phyloP scores from a whole-genome alignment of 495 filamentous ascomycete genomes.

The Tuber borchii region DNA sequence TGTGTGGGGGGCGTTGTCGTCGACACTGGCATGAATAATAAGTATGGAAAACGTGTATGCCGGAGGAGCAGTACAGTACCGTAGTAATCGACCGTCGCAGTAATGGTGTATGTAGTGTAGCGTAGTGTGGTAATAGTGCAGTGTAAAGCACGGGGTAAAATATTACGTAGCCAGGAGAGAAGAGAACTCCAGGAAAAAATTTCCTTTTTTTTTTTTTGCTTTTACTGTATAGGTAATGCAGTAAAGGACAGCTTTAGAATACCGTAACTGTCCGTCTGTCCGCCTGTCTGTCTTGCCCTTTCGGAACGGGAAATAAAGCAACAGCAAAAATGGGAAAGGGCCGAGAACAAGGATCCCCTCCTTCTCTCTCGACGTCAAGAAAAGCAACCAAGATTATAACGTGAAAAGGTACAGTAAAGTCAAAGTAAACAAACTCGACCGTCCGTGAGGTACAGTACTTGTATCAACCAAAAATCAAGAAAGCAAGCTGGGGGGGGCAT shows the following conservation, averaged over 20 bases:
- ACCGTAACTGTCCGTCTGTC: neutral
- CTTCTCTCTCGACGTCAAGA: neutral
- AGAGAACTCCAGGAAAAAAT: neutral
- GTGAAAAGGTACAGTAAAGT: neutral
- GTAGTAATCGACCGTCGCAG: neutral
- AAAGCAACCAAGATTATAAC: neutral
- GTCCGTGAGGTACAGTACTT: neutral
- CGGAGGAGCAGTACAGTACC: neutral
- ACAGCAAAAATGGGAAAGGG: neutral
- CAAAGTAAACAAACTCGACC: neutral
- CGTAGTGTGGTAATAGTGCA: neutral
- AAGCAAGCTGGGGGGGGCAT: neutral
- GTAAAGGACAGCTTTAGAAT: neutral
- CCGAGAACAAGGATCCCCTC: neutral
- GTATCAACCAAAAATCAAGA: neutral
- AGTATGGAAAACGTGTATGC: neutral
- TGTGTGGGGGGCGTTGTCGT: neutral
- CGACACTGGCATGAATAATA: neutral
- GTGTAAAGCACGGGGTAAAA: neutral
- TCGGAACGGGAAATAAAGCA: neutral
- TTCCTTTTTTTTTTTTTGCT: neutral
- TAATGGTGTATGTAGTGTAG: neutral
- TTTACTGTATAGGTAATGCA: neutral
- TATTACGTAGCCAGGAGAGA: neutral
- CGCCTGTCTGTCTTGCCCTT: neutral